phyloP scores from a whole-genome alignment of 2,329 filamentous ascomycete species.

The Aspergillus unguis region DNA sequence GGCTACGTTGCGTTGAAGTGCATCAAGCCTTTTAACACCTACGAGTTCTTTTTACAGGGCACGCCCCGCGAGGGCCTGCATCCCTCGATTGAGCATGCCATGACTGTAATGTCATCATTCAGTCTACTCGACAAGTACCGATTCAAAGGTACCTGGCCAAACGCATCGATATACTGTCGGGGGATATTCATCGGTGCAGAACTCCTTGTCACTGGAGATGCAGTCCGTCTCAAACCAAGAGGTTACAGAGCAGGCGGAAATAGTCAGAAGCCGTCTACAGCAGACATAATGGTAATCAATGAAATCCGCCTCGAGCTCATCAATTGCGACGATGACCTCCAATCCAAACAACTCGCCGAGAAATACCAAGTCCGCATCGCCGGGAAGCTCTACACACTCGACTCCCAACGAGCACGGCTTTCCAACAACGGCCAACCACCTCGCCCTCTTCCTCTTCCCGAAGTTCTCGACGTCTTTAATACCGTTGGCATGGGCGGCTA shows the following conservation, averaged over 20 bases:
- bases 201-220: conserved; percentile 53
- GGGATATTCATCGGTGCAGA: conserved; percentile 58
- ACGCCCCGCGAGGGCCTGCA: conserved; percentile 46
- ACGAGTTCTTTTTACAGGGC: conserved; percentile 48
- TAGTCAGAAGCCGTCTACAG: conserved; percentile 28
- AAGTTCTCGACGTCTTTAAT: conserved; percentile 36
- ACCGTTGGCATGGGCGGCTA: conserved; percentile 45
- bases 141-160: conserved; percentile 55
- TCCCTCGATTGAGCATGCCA: conserved; percentile 53
- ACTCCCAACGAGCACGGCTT: conserved; percentile 25
- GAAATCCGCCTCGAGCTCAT: conserved; percentile 51
- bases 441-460: conserved; percentile 29
- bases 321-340: conserved; percentile 47
- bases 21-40: conserved; percentile 55
- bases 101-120: conserved; percentile 53
- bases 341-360: conserved; percentile 46
- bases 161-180: conserved; percentile 51
- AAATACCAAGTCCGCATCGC: conserved; percentile 47
- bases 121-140: conserved; percentile 52
- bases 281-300: conserved; percentile 54
- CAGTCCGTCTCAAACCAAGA: conserved; percentile 49
- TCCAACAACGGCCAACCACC: conserved; percentile 17
- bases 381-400: conserved; percentile 48
- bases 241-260: conserved; percentile 18
- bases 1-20: conserved; percentile 54